Conservation (phyloP, 495 filamentous ascomycete genomes). For the Podospora didyma region DNA sequence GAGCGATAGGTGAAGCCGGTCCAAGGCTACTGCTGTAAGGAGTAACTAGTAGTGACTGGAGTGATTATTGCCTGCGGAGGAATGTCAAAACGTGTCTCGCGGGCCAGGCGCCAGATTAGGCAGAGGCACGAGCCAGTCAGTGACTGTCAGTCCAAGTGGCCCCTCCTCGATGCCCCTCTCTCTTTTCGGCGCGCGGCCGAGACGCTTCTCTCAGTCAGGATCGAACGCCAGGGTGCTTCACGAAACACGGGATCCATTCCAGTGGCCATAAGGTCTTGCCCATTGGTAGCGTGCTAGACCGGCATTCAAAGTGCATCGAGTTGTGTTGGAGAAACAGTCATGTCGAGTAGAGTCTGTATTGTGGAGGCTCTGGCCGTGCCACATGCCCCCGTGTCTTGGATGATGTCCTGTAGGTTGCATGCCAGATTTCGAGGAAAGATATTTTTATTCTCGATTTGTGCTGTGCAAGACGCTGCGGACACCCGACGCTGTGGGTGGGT, state of each 20-base stretch:
- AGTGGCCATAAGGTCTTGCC: slow-evolving; percentile 2
- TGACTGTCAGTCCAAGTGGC: background rate
- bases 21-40: background rate
- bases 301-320: slow-evolving; percentile 1
- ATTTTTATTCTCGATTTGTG: slow-evolving; percentile 30
- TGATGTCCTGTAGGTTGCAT: too few relatives aligned
- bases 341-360: background rate
- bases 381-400: slow-evolving; percentile 9
- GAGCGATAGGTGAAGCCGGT: background rate
- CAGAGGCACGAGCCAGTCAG: background rate
- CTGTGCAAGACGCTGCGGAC: slow-evolving; percentile 27
- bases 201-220: slow-evolving; percentile 9
- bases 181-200: slow-evolving; percentile 1
- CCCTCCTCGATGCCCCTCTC: background rate
- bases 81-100: slow-evolving; percentile 5
- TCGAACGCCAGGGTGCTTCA: slow-evolving; percentile 4
- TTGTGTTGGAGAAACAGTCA: background rate
- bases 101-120: slow-evolving; percentile 14
- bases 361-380: slow-evolving; percentile 27
- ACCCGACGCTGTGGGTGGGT: slow-evolving; percentile 22
- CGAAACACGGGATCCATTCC: slow-evolving; percentile 1
- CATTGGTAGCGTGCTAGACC: too few relatives aligned
- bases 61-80: background rate
- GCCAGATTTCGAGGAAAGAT: slow-evolving; percentile 22
- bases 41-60: too few relatives aligned